These are phyloP conservation scores for Wickerhamomyces chaumierensis DNA, from an alignment of 805 yeast genomes.

Conservation along the genomic window DNA sequence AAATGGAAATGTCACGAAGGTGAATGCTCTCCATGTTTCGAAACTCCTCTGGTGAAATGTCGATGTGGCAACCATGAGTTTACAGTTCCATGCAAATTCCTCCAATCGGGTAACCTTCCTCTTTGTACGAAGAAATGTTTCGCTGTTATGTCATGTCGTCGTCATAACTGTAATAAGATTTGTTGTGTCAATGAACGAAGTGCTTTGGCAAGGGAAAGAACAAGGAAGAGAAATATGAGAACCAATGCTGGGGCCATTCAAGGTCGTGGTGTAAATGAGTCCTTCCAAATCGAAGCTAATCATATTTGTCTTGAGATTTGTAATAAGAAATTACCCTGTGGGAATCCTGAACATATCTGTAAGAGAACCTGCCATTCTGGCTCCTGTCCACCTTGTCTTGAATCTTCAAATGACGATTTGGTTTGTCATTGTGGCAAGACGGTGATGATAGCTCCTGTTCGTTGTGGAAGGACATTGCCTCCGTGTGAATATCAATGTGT, in stretches of 20 bases:
- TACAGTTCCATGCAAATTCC: slow-evolving; percentile 51
- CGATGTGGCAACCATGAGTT: slow-evolving; percentile 48
- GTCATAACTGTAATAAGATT: slow-evolving; percentile 57
- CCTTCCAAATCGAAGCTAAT: slow-evolving; percentile 52
- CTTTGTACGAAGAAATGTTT: slow-evolving; percentile 62
- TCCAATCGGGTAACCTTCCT: slow-evolving; percentile 41
- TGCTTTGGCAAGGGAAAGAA: slow-evolving; percentile 40
- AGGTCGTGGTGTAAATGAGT: slow-evolving; percentile 30
- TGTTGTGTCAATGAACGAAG: slow-evolving; percentile 63
- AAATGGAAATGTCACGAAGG: slow-evolving; percentile 67
- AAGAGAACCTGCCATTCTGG: slow-evolving; percentile 69
- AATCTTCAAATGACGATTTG: slow-evolving; percentile 68
- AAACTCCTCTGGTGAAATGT: slow-evolving; percentile 42
- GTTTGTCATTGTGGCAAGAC: slow-evolving; percentile 77
- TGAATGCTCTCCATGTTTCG: slow-evolving; percentile 57
- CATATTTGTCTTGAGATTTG: slow-evolving; percentile 68
- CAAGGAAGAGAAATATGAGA: slow-evolving; percentile 35
- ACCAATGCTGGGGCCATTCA: slow-evolving; percentile 22
- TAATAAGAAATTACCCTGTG: slow-evolving; percentile 51
- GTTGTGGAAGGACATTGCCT: slow-evolving; percentile 68
- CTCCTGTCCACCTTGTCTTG: slow-evolving; percentile 69
- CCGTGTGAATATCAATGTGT: slow-evolving; percentile 58
- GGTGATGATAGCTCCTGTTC: slow-evolving; percentile 66
- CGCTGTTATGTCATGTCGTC: slow-evolving; percentile 65
- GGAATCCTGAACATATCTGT: slow-evolving; percentile 47